Percentiles rank a stretch among this genome's conserved stretches.
Conservation (phyloP, 331 rosid genomes). For the Rosa hybrid region DNA sequence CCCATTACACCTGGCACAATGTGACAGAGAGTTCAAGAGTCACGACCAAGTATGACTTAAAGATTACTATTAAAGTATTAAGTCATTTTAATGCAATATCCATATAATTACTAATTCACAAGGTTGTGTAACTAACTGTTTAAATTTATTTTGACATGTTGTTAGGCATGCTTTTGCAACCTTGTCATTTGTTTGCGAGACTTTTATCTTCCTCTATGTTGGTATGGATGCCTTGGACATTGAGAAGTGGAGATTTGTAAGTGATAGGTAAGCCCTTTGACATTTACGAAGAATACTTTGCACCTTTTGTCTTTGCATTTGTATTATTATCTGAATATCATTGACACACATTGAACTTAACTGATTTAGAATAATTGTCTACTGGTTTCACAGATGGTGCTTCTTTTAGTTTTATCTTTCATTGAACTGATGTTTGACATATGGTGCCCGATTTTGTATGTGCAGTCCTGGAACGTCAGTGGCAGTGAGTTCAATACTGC, state of each 20-base stretch:
- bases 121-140: constrained; percentile 19
- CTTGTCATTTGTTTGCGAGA: constrained; percentile 86
- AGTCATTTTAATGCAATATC: constrained; percentile 22
- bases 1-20: constrained; percentile 99
- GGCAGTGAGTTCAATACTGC: constrained; percentile 66
- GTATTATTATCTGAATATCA: neutral
- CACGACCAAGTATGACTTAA: constrained; percentile 73
- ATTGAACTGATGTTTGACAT: neutral
- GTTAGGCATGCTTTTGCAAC: constrained; percentile 95
- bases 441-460: constrained; percentile 25
- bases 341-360: neutral
- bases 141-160: constrained; percentile 15
- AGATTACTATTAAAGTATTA: constrained; percentile 27
- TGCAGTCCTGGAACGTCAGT: constrained; percentile 77
- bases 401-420: neutral
- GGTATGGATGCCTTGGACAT: constrained; percentile 99
- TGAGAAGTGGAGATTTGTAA: constrained; percentile 81
- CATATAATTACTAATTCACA: constrained; percentile 9
- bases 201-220: constrained; percentile 91
- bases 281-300: neutral
- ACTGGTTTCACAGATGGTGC: neutral
- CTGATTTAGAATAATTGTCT: neutral
- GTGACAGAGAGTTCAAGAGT: constrained; percentile 92
- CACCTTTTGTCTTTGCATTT: neutral
- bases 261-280: constrained; percentile 59